Evolutionary conservation across 2,329 filamentous ascomycete species (phyloP), one percentile per base, ranked within the genome.

Genomic region (Exophiala xenobiotica): DNA sequence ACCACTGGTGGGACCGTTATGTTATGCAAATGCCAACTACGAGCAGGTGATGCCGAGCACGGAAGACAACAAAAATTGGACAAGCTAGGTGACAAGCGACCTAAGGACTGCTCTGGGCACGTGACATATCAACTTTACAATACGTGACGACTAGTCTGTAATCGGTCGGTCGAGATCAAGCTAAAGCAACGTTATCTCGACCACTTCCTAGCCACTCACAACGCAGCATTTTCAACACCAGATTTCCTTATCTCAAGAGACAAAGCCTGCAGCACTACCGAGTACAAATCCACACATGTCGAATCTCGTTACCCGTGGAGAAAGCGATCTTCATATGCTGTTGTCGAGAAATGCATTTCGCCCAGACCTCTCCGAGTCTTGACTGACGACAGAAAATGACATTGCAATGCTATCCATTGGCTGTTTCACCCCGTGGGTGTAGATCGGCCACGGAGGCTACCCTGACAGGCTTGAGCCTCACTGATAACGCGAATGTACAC

Each of bases 391-490:
- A 49, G 24, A 33, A 16, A 41, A 56, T 56, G 49, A 53, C 46
- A 53, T 43, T 51, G 50, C 14, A 22, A 27, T 33, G 27, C 47
- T 47, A 29, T 37, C 45, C 19, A 57, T 57, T 57, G 51, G 51
- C 38, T 24, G 6, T 31, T 7, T 18, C 20, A 14, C 27, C n/a
- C 33, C 12, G 39, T 20, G 18, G 20, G 19, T 14, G 14, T 12
- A 31, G 7, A 19, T 8, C 14, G 16, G 12, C 8, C 19, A n/a
- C 41, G 6, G 42, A 20, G 24, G 11, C 27, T 39, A 31, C 23
- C 46, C 29, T 49, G 22, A n/a, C 46, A 37, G 39, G 7, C 7
- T 22, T 47, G 43, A 51, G 46, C 46, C 46, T 51, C 16, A 31
- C 50, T 48, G 47, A 53, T 53, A 57, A 48, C 46, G 18, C 16